Conservation (phyloP, 2,329 filamentous ascomycete species). For the Fusarium sp. region DNA sequence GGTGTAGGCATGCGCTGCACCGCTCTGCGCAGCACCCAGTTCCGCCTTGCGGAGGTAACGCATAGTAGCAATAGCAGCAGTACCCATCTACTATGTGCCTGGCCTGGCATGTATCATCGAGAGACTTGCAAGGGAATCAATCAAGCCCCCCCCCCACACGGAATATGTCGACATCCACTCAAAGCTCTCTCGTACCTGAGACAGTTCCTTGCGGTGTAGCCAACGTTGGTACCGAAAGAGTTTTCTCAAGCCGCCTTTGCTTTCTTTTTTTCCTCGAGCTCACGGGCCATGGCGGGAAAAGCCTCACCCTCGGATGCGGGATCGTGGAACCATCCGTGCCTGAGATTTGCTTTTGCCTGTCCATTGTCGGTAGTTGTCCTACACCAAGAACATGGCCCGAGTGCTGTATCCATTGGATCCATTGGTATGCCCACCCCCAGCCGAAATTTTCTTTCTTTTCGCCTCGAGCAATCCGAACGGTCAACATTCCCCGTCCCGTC, state of each 20-base stretch:
- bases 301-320: conserved; percentile 25
- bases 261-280: conserved; percentile 30
- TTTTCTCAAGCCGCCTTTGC: conserved; percentile 22
- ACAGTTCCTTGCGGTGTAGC: conserved; percentile 34
- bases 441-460: conserved; percentile 14
- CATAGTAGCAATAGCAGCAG: background rate
- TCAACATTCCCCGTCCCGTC: conserved; percentile 14
- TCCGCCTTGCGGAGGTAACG: background rate
- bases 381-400: conserved; percentile 3
- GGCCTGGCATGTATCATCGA: conserved; percentile 15
- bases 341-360: conserved; percentile 36
- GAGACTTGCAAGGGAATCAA: conserved; percentile 16
- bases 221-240: conserved; percentile 21
- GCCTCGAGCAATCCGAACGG: conserved; percentile 24
- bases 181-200: conserved; percentile 30
- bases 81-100: conserved; percentile 8
- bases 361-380: conserved; percentile 40
- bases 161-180: conserved; percentile 23
- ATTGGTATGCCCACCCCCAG: conserved; percentile 3
- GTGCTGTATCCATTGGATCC: background rate
- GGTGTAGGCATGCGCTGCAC: background rate
- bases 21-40: background rate
- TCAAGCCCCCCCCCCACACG: background rate
- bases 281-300: conserved; percentile 32
- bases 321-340: conserved; percentile 34